Conservation (phyloP, 2,329 filamentous ascomycete genomes). For the Boeremia lycopersici region DNA sequence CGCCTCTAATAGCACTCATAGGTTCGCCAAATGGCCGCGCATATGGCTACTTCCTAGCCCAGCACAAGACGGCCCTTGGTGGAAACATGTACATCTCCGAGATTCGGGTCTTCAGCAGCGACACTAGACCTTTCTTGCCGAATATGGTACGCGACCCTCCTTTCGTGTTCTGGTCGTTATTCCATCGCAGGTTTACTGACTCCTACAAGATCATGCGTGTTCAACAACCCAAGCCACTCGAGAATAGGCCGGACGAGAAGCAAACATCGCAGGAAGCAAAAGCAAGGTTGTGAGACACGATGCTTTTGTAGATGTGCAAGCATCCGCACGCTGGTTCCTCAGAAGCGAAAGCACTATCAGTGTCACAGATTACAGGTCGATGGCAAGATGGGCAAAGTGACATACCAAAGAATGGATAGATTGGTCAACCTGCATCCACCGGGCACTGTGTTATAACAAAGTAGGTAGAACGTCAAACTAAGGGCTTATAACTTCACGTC, state of each 20-base stretch:
- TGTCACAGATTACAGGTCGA: no score
- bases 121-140: neutral
- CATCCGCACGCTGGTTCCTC: no score
- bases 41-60: slow-evolving; percentile 13
- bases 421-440: no score
- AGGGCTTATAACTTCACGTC: no score
- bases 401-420: no score
- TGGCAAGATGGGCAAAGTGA: no score
- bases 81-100: slow-evolving; percentile 13
- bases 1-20: neutral
- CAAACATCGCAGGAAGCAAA: neutral
- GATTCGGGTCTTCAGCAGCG: slow-evolving; percentile 14
- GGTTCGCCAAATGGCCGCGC: slow-evolving; percentile 13
- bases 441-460: no score
- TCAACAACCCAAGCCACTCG: neutral
- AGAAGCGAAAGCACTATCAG: no score
- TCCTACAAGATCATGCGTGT: neutral
- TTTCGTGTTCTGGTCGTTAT: neutral
- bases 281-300: neutral
- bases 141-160: slow-evolving; percentile 1
- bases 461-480: no score
- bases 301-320: no score
- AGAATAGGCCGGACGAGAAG: neutral
- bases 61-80: slow-evolving; percentile 14
- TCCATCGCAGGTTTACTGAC: neutral